Evolutionary conservation across 148 eudicot genomes (phyloP).

Genomic region (Tetragonia tetragonoides): DNA sequence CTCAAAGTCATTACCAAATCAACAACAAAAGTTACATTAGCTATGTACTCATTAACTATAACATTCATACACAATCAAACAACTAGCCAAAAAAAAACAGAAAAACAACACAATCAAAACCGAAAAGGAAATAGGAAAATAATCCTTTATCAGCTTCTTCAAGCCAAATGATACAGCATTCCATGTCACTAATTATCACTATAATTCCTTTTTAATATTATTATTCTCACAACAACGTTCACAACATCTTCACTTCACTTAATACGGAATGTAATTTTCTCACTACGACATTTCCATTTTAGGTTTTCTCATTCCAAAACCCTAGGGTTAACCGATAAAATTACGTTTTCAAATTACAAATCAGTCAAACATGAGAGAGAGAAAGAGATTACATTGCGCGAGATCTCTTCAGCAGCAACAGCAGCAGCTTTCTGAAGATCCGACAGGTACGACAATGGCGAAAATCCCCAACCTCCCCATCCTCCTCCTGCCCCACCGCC

Average conservation of each 20-base stretch:
- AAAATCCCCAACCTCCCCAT: slow-evolving; percentile 95
- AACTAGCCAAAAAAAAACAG: too few relatives aligned
- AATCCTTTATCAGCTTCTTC: too few relatives aligned
- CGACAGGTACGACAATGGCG: slow-evolving; percentile 68
- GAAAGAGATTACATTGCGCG: slow-evolving; percentile 73
- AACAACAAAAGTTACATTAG: too few relatives aligned
- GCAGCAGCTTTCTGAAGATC: slow-evolving; percentile 94
- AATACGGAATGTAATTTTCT: too few relatives aligned
- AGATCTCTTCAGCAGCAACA: slow-evolving; percentile 86
- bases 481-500: slow-evolving; percentile 55
- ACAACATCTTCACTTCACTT: neutral
- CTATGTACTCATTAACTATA: too few relatives aligned
- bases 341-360: neutral
- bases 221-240: neutral
- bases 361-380: neutral
- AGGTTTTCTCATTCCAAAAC: neutral
- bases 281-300: neutral
- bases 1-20: neutral
- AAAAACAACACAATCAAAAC: too few relatives aligned
- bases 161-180: too few relatives aligned
- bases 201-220: too few relatives aligned
- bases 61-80: too few relatives aligned
- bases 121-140: too few relatives aligned
- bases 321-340: neutral
- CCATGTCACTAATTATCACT: too few relatives aligned